Conservation (phyloP, 768 basidiomycete genomes). For the Russula vinacea region DNA sequence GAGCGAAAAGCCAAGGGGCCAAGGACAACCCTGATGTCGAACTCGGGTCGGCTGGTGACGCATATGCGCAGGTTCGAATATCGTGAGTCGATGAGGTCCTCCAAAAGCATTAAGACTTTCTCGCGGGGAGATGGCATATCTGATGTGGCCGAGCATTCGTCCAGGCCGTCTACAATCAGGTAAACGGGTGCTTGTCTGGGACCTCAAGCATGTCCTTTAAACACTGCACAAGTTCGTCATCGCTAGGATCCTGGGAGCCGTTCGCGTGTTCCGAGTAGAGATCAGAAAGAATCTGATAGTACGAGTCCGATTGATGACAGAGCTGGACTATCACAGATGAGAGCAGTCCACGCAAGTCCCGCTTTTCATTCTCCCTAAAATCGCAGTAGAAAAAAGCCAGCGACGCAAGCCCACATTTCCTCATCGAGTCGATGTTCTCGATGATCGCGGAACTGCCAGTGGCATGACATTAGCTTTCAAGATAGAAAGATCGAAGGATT, state of each 20-base stretch:
- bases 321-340: slow-evolving; percentile 5
- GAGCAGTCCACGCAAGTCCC: background rate
- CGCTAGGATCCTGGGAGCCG: background rate
- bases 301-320: background rate
- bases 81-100: background rate
- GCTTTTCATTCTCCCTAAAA: background rate
- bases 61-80: background rate
- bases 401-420: background rate
- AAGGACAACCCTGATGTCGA: slow-evolving; percentile 4
- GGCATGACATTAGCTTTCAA: background rate
- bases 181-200: background rate
- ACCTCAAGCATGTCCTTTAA: background rate
- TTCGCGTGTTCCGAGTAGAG: background rate
- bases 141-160: slow-evolving; percentile 1
- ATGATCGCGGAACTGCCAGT: background rate
- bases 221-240: background rate
- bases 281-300: background rate
- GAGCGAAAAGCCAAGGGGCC: background rate
- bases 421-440: background rate
- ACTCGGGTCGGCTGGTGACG: slow-evolving; percentile 4
- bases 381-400: slow-evolving; percentile 2
- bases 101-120: background rate
- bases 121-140: background rate
- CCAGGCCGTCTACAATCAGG: slow-evolving; percentile 1
- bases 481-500: background rate